Base-by-base conservation (phyloP, 768 basidiomycete genomes). In the Lentinula sp. region DNA sequence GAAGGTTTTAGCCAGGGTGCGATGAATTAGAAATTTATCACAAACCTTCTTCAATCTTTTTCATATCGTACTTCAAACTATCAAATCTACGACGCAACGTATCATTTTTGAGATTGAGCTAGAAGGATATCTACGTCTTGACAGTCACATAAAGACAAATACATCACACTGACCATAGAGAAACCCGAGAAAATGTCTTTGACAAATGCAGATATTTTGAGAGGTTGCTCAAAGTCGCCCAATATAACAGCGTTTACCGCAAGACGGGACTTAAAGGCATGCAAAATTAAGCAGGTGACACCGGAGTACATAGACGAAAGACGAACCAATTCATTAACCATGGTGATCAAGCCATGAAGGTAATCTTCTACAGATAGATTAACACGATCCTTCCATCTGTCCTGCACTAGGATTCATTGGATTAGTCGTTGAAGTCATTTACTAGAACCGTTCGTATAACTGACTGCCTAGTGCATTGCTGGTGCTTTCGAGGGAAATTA, bases 31-130 rank as follows among this genome's bases (percentile, higher is more conserved):
- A 39, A 32, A 33, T 53, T 58, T n/a, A 48, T 52, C 33, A 35
- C 77, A 52, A 60, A 83, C 91, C 91, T 85, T 93, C 91, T 75
- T 93, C 91, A 16, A 93, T 88, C 67, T 91, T 92, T 71, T 92
- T 92, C 63, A 93, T 82, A 69, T 92, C 91, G 64, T 93, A 93
- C 68, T 93, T 93, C 37, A 93, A 75, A 64, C 88, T 84, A 68
- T 93, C 91, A 68, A 89, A 93, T 57, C 90, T 76, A 62, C 89
- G 81, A 4, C 91, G 85, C 16, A 93, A 74, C 0, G 77, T 68
- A 66, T 93, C 91, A 61, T 93, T 93, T 69, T 93, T 93, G 18
- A 93, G 76, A 67, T 92, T 93, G 13, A 93, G 77, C 91, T 91
- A 64, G 41, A 16, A 16, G 50, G 36, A 45, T 52, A 12, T 18